phyloP scores from a whole-genome alignment of 2,329 filamentous ascomycete species.

The Aspergillus sp. region DNA sequence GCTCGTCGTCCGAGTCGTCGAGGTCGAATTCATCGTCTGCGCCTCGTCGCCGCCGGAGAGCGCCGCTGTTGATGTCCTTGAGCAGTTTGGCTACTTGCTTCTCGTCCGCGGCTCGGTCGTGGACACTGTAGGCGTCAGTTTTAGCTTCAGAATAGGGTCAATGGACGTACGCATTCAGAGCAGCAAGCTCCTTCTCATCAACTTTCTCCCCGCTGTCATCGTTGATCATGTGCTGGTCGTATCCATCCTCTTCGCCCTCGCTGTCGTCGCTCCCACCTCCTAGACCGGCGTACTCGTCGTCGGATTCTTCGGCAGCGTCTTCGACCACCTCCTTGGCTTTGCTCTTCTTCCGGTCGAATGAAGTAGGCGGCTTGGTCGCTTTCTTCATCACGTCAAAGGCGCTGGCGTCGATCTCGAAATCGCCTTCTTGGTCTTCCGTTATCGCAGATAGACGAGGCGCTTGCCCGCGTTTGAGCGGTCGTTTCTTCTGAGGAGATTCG shows the following conservation, averaged over 20 bases:
- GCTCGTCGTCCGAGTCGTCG: slow-evolving; percentile 81
- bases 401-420: slow-evolving; percentile 32
- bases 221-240: slow-evolving; percentile 81
- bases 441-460: slow-evolving; percentile 38
- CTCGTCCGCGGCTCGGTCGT: slow-evolving; percentile 70
- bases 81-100: slow-evolving; percentile 84
- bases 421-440: slow-evolving; percentile 29
- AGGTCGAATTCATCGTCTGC: slow-evolving; percentile 69
- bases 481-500: slow-evolving; percentile 57
- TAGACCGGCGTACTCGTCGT: slow-evolving; percentile 93
- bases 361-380: slow-evolving; percentile 47
- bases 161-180: slow-evolving; percentile 67
- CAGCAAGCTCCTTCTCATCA: slow-evolving; percentile 72
- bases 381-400: slow-evolving; percentile 66
- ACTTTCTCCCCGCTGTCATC: slow-evolving; percentile 68
- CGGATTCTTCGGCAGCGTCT: slow-evolving; percentile 92
- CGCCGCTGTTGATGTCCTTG: slow-evolving; percentile 84
- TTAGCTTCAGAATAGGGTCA: background rate
- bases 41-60: slow-evolving; percentile 68
- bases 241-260: slow-evolving; percentile 63
- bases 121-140: slow-evolving; percentile 48
- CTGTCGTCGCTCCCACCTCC: slow-evolving; percentile 86
- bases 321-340: slow-evolving; percentile 79
- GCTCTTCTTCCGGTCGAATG: slow-evolving; percentile 77
- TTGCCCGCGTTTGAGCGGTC: slow-evolving; percentile 41